Evolutionary conservation across 805 yeast genomes (phyloP).

Genomic region (Lipomyces kockii): DNA sequence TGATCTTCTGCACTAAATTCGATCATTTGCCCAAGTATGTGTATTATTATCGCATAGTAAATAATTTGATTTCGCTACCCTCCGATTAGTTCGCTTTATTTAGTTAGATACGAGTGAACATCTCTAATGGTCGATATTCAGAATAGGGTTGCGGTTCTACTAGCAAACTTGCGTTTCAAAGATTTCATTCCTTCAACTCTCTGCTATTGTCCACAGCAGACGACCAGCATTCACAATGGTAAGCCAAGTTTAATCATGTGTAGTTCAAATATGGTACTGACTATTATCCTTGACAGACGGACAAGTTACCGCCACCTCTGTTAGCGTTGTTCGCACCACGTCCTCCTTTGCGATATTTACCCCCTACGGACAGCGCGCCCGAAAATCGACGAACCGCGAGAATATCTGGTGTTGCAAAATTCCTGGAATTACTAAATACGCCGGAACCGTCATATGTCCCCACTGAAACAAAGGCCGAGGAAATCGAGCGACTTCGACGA

Average conservation of each 20-base stretch:
- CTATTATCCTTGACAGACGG: conserved; percentile 42
- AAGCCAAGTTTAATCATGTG: neutral
- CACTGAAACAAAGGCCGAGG: conserved; percentile 46
- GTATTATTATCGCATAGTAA: neutral
- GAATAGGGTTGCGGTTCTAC: neutral
- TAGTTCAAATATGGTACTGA: neutral
- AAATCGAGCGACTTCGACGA: conserved; percentile 37
- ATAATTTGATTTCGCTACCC: neutral
- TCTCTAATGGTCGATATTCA: too few relatives aligned
- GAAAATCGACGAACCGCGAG: conserved; percentile 53
- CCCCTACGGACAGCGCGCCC: conserved; percentile 57
- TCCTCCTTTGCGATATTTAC: conserved; percentile 57
- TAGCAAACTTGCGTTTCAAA: neutral
- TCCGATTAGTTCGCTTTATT: too few relatives aligned
- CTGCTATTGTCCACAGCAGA: neutral
- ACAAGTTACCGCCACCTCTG: conserved; percentile 51
- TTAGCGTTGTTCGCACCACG: conserved; percentile 61
- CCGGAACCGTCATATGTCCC: conserved; percentile 40
- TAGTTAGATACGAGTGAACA: too few relatives aligned
- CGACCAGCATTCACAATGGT: neutral
- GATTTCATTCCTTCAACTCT: neutral
- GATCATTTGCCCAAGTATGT: neutral
- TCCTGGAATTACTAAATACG: conserved; percentile 42
- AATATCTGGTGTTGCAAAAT: conserved; percentile 54
- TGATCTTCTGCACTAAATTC: neutral